Evolutionary conservation across 805 yeast genomes (phyloP).

Genomic region (Starmerella vitae): DNA sequence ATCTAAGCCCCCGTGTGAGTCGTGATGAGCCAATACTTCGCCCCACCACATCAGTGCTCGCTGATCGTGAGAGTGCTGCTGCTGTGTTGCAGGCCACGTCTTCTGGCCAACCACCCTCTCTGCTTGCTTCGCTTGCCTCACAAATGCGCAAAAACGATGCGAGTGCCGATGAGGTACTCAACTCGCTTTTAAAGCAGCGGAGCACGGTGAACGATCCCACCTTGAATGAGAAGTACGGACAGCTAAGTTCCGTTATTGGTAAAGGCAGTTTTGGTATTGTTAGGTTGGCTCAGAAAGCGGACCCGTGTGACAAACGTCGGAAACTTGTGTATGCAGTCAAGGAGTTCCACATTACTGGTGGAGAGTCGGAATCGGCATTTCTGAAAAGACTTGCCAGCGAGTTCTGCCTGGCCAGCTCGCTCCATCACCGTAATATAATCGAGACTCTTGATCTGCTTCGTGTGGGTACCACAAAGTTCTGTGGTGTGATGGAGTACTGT

Average conservation of each 20-base stretch:
- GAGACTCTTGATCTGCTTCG: conserved; percentile 67
- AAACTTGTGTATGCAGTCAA: conserved; percentile 52
- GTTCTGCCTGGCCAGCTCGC: conserved; percentile 68
- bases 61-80: conserved; percentile 18
- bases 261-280: conserved; percentile 90
- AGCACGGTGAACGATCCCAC: conserved; percentile 6
- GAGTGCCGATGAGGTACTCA: conserved; percentile 18
- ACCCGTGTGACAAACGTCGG: conserved; percentile 29
- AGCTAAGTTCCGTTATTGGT: conserved; percentile 84
- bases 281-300: conserved; percentile 56
- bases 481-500: conserved; percentile 90
- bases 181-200: conserved; percentile 10
- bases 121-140: conserved; percentile 14
- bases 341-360: conserved; percentile 48
- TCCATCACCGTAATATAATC: conserved; percentile 60
- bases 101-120: conserved; percentile 18
- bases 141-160: conserved; percentile 12
- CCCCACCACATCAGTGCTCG: conserved; percentile 7
- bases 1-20: background rate
- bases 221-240: conserved; percentile 82
- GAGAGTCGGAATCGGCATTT: conserved; percentile 44
- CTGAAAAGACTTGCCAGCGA: conserved; percentile 71
- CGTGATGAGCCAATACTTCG: conserved; percentile 1
- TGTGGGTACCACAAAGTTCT: conserved; percentile 51
- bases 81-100: conserved; percentile 13